Conservation (phyloP, 2,329 filamentous ascomycete species). For the Colletotrichum lindemuthianum region DNA sequence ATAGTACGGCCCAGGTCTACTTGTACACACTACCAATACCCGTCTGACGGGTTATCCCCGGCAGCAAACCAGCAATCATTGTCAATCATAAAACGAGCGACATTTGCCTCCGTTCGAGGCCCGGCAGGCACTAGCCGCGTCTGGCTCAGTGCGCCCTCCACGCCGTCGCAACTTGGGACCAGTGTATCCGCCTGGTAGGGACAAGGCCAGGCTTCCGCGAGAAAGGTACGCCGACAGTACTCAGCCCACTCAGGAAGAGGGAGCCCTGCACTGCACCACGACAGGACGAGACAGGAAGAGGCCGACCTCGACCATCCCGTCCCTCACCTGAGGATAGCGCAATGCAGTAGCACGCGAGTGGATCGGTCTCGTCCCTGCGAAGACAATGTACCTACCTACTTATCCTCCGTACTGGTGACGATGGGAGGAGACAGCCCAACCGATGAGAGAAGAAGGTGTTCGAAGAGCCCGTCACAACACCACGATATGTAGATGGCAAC, state of each 20-base stretch:
- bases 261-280: background rate
- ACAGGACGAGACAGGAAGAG: constrained; percentile 16
- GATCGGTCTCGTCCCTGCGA: constrained; percentile 24
- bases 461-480: background rate
- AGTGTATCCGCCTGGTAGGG: constrained; percentile 18
- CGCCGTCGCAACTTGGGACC: constrained; percentile 10
- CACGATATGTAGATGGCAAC: too few relatives aligned
- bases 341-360: constrained; percentile 25
- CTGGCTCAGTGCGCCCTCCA: constrained; percentile 24
- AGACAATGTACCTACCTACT: background rate
- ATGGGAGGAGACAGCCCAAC: constrained; percentile 15
- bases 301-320: background rate
- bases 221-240: constrained; percentile 12
- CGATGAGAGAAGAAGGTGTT: background rate
- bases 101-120: constrained; percentile 25
- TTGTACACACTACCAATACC: constrained; percentile 5
- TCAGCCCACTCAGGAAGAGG: constrained; percentile 4
- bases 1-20: too few relatives aligned
- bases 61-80: constrained; percentile 20
- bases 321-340: constrained; percentile 25
- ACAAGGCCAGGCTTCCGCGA: constrained; percentile 10
- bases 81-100: constrained; percentile 28
- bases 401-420: background rate
- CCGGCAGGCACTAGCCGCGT: constrained; percentile 28
- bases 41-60: constrained; percentile 16